These are phyloP conservation scores for Venturia nashicola DNA, from an alignment of 2,329 filamentous ascomycete species.

Conservation along the genomic window DNA sequence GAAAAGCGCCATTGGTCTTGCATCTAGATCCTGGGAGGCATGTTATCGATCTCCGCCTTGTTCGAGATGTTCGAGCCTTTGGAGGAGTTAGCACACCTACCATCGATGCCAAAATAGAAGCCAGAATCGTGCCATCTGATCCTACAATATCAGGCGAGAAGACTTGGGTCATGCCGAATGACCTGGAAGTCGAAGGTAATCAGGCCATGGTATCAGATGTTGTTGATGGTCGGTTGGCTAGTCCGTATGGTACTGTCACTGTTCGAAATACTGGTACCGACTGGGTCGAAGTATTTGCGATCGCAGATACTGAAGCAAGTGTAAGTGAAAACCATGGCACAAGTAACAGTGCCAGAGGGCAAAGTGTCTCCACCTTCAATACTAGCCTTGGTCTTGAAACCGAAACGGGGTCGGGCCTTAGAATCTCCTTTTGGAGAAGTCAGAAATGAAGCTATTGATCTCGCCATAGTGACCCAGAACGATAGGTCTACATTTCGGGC, in stretches of 20 bases:
- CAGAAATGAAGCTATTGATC: background rate
- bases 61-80: constrained; percentile 45
- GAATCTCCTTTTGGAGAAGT: background rate
- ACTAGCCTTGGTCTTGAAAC: background rate
- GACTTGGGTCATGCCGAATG: constrained; percentile 8
- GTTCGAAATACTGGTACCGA: constrained; percentile 33
- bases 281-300: constrained; percentile 22
- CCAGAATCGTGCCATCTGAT: constrained; percentile 17
- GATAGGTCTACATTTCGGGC: too few relatives aligned
- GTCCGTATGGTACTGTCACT: constrained; percentile 34
- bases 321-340: background rate
- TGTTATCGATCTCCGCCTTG: constrained; percentile 38
- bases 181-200: constrained; percentile 21
- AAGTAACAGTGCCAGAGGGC: background rate
- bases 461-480: background rate
- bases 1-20: constrained; percentile 37
- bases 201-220: constrained; percentile 38
- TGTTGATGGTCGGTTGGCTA: constrained; percentile 34
- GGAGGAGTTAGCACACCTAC: constrained; percentile 37
- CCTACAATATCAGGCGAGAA: constrained; percentile 21
- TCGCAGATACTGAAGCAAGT: constrained; percentile 21
- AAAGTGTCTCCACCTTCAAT: background rate
- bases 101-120: constrained; percentile 28
- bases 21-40: constrained; percentile 38
- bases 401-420: background rate